These are phyloP conservation scores for Thuja plicata DNA, from an alignment of 83 land plant species.

Conservation along the genomic window DNA sequence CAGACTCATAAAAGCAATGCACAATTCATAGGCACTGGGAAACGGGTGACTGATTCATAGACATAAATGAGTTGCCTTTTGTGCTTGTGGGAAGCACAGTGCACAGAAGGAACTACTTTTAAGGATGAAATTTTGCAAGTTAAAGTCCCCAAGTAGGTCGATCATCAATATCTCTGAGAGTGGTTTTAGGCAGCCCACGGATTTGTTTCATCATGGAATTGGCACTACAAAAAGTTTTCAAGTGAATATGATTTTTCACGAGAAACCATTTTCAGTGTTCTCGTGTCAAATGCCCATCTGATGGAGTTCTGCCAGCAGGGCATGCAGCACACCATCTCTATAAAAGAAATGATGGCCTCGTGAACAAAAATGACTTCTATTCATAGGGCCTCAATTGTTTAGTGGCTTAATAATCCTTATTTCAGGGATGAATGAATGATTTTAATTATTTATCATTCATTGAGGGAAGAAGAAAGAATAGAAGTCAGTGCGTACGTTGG, in stretches of 20 bases:
- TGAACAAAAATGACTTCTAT: no score
- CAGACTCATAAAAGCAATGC: not conserved
- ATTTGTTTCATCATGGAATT: not conserved
- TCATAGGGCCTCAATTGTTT: no score
- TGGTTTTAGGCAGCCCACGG: slow-evolving; percentile 3
- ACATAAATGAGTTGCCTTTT: not conserved
- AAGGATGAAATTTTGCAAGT: not conserved
- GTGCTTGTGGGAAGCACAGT: not conserved
- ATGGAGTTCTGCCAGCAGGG: no score
- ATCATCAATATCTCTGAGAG: not conserved
- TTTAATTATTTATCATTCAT: no score
- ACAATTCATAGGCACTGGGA: not conserved
- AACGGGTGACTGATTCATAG: not conserved
- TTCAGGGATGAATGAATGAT: no score
- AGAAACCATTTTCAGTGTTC: not conserved
- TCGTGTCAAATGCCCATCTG: not conserved
- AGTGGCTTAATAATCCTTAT: no score
- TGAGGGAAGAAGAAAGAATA: no score
- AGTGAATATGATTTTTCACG: not conserved
- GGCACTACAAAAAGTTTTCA: not conserved
- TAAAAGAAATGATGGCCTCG: no score
- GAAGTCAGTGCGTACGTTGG: no score
- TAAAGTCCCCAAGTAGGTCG: not conserved
- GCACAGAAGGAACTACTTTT: not conserved
- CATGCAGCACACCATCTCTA: no score